Percentiles rank a stretch among this genome's conserved stretches.
Conservation (phyloP, 345 rosid species). For the Populus pruinosa region DNA sequence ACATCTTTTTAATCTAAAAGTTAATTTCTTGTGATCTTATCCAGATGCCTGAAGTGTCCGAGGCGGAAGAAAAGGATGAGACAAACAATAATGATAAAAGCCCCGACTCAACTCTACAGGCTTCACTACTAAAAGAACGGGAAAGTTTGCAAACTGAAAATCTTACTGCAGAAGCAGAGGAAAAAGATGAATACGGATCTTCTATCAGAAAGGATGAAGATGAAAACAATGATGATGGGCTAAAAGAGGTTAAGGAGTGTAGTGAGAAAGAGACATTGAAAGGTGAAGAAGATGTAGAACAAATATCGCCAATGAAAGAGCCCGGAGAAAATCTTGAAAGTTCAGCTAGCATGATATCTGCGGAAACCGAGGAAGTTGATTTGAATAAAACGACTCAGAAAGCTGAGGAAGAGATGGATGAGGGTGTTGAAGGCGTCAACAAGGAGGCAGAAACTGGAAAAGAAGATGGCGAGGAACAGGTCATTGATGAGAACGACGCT, state of each 20-base stretch:
- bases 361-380: not conserved
- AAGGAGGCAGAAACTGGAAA: not conserved
- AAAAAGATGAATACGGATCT: not conserved
- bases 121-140: too few species aligned
- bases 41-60: too few species aligned
- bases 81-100: not conserved
- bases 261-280: conserved; percentile 3
- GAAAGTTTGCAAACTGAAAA: too few species aligned
- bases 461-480: not conserved
- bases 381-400: not conserved
- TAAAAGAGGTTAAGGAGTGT: not conserved
- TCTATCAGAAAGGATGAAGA: not conserved
- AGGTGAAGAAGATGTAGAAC: not conserved
- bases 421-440: not conserved
- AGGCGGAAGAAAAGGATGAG: not conserved
- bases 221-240: not conserved
- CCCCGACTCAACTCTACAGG: too few species aligned
- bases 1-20: not conserved
- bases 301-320: not conserved
- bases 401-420: not conserved
- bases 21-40: not conserved
- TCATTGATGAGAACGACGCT: not conserved
- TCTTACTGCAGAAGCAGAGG: too few species aligned
- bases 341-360: not conserved
- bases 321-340: conserved; percentile 3